A percentile compares a stretch with the other conserved stretches of the same genome.
phyloP scores from a whole-genome alignment of 2,329 filamentous ascomycete species.

The Trichoderma gracile region DNA sequence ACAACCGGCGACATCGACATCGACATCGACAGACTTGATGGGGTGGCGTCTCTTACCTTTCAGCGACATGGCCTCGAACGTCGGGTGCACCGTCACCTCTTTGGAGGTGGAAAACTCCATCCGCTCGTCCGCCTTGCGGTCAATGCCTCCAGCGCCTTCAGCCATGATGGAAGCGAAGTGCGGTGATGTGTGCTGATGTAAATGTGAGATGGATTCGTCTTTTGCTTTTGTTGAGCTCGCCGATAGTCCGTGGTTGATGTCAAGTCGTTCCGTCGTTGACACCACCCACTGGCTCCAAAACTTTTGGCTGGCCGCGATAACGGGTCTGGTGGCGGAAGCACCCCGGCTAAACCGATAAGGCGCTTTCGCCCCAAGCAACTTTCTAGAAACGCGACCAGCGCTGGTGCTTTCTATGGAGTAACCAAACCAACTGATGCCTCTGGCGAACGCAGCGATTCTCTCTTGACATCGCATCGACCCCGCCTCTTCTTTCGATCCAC shows the following conservation, averaged over 20 bases:
- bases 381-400: slow-evolving; percentile 22
- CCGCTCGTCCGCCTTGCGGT: slow-evolving; percentile 90
- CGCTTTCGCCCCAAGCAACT: background rate
- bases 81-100: slow-evolving; percentile 92
- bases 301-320: slow-evolving; percentile 31
- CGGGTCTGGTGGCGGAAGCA: slow-evolving; percentile 34
- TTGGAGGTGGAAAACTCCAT: slow-evolving; percentile 99
- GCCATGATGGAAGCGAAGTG: slow-evolving; percentile 65
- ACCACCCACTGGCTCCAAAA: slow-evolving; percentile 28
- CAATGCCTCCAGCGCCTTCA: slow-evolving; percentile 72
- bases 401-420: slow-evolving; percentile 20
- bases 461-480: background rate
- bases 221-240: background rate
- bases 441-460: background rate
- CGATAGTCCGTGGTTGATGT: slow-evolving; percentile 14
- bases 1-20: slow-evolving; percentile 43
- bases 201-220: background rate
- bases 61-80: slow-evolving; percentile 93
- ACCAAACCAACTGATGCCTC: background rate
- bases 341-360: slow-evolving; percentile 32
- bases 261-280: background rate
- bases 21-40: background rate
- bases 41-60: slow-evolving; percentile 58
- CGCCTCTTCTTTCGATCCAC: background rate
- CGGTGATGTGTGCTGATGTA: background rate